Conservation (phyloP, 106 monocot species). For the Apostasia ramifera region DNA sequence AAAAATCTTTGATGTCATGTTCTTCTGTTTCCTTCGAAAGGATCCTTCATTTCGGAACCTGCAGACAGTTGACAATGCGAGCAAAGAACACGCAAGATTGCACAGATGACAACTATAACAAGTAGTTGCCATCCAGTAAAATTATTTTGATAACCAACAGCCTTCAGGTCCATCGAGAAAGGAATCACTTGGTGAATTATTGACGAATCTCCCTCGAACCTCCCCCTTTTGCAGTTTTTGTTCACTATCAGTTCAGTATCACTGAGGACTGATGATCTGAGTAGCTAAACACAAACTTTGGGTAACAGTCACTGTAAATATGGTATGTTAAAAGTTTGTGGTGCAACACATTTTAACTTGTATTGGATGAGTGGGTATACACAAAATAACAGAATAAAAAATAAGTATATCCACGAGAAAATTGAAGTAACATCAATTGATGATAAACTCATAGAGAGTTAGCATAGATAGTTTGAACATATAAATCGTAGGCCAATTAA, state of each 20-base stretch:
- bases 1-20: conserved; percentile 35
- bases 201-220: conserved; percentile 34
- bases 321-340: too few species aligned
- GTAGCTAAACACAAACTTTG: conserved; percentile 4
- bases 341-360: too few species aligned
- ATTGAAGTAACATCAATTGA: too few species aligned
- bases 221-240: conserved; percentile 28
- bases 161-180: conserved; percentile 21
- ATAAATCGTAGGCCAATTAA: too few species aligned
- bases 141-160: conserved; percentile 3
- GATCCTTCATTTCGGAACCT: conserved; percentile 10
- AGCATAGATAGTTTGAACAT: too few species aligned
- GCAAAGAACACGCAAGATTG: neutral
- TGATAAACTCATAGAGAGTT: too few species aligned
- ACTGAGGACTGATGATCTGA: conserved; percentile 1
- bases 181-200: conserved; percentile 35
- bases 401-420: too few species aligned
- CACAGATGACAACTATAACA: neutral
- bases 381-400: too few species aligned
- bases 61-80: neutral
- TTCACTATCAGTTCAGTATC: conserved; percentile 7
- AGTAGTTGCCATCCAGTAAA: neutral
- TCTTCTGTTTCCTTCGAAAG: conserved; percentile 40
- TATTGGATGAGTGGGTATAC: too few species aligned
- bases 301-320: neutral